Evolutionary conservation across 2,329 filamentous ascomycete species (phyloP), one percentile per base, ranked within the genome.

Genomic region (Penicillium polonicum): DNA sequence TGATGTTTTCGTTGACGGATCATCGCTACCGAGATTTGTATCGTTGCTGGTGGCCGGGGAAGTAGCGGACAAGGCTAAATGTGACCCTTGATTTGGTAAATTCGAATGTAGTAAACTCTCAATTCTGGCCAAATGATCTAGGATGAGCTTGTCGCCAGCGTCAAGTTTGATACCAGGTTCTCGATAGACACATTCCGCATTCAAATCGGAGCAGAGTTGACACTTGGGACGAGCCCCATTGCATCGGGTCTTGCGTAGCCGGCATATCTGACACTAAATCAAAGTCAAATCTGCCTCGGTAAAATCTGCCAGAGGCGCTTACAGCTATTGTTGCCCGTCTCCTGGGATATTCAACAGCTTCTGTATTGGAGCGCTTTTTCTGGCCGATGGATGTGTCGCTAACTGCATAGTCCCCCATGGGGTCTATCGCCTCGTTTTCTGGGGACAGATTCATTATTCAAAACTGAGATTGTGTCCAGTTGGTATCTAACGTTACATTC

Each of bases 81-180:
- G 61, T 27, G 61, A 38, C 31, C 52, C 53, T 46, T 68, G 68
- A 8, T 48, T 71, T 21, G 82, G 78, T 64, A 91, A 77, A 63
- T 80, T 88, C 62, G 87, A 86, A 71, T 92, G 88, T n/a, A 94
- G 80, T 44, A 94, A 78, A 50, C 82, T 88, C 73, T 94, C 90
- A 67, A 94, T 92, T 52, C 88, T 86, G 66, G 83, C 85, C 36
- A 94, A 80, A 55, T 88, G 87, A 71, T 93, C 90, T 38, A 94
- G 78, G 60, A 94, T 94, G 56, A 94, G 80, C 76, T 92, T 93
- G 78, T 93, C 90, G 63, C 90, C 90, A 36, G 90, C 89, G 72
- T 94, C 90, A 10, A 94, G 83, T 76, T 94, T 94, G 79, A 93
- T 90, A 3, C 90, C 90, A 7, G 90, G 90, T 72, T 94, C 90